Evolutionary conservation across 305 asterid species (phyloP).

Genomic region (Coffea humblotiana): DNA sequence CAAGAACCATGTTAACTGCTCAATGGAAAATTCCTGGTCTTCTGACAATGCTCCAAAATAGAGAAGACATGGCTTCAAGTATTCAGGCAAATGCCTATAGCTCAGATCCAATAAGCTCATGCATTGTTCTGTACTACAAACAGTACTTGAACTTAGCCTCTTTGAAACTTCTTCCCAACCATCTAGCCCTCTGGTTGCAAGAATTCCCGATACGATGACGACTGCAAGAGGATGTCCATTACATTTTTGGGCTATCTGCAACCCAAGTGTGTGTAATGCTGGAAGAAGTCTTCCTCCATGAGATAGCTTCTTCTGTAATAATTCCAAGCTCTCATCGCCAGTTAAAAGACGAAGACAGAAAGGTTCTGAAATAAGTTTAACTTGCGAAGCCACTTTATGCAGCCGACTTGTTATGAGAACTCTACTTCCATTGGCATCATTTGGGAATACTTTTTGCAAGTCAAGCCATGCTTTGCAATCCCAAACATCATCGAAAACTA

Average conservation of each 20-base stretch:
- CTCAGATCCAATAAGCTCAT: conserved; percentile 26
- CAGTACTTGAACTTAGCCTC: conserved; percentile 3
- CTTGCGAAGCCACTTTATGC: neutral
- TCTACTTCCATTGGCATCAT: conserved; percentile 12
- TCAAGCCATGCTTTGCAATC: neutral
- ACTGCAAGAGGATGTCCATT: conserved; percentile 25
- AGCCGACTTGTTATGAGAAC: conserved; percentile 15
- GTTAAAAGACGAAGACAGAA: conserved; percentile 12
- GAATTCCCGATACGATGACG: conserved; percentile 31
- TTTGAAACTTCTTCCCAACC: conserved; percentile 25
- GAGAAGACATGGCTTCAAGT: conserved; percentile 33
- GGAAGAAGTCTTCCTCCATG: conserved; percentile 3
- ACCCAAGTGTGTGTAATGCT: neutral
- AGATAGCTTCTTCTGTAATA: conserved; percentile 16
- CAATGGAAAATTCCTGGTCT: conserved; percentile 10
- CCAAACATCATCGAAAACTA: conserved; percentile 8
- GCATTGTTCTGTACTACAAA: neutral
- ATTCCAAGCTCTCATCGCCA: conserved; percentile 15
- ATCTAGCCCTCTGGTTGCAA: conserved; percentile 4
- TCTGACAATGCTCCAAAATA: conserved; percentile 28
- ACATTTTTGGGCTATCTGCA: conserved; percentile 19
- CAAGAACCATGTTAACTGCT: conserved; percentile 20
- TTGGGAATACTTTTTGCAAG: neutral
- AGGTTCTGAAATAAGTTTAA: neutral
- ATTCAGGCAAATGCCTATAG: conserved; percentile 21